Conservation (phyloP, 805 yeast genomes). For the Yarrowia deformans region DNA sequence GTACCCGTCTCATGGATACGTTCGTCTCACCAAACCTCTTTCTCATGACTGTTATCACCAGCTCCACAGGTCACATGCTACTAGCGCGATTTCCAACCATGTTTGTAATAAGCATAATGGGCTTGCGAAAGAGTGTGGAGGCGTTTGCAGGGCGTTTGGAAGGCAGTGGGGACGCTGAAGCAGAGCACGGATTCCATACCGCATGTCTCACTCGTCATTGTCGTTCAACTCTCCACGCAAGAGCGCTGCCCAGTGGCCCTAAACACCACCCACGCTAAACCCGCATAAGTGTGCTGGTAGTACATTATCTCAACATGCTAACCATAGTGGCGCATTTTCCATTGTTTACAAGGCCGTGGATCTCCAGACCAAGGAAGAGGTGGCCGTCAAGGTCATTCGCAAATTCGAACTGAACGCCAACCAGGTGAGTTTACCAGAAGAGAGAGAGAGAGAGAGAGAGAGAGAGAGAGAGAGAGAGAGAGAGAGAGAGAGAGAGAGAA, state of each 20-base stretch:
- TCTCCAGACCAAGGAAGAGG: conserved; percentile 53
- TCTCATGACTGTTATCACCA: too few species aligned
- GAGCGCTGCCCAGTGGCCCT: not conserved
- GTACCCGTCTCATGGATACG: too few species aligned
- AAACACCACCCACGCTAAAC: conserved; percentile 3
- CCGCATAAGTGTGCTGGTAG: conserved; percentile 5
- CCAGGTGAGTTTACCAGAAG: conserved; percentile 48
- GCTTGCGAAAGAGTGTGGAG: conserved; percentile 7
- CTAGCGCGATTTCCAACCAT: conserved; percentile 17
- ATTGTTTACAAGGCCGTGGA: conserved; percentile 78
- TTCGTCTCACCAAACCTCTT: too few species aligned
- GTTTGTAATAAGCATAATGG: conserved; percentile 21
- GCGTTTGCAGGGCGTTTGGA: not conserved
- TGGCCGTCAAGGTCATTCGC: conserved; percentile 80
- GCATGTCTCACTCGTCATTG: too few species aligned
- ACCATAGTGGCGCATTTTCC: conserved; percentile 80
- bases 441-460: not conserved
- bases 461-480: not conserved
- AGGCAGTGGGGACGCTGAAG: too few species aligned
- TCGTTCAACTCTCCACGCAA: too few species aligned
- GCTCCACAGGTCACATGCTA: conserved; percentile 1
- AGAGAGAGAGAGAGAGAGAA: not conserved
- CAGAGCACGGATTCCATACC: too few species aligned
- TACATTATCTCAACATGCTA: conserved; percentile 26
- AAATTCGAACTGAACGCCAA: conserved; percentile 58